Evolutionary conservation across 345 rosid genomes (phyloP), one percentile per base, ranked within the genome.

Genomic region (Euphorbia tirucalli): DNA sequence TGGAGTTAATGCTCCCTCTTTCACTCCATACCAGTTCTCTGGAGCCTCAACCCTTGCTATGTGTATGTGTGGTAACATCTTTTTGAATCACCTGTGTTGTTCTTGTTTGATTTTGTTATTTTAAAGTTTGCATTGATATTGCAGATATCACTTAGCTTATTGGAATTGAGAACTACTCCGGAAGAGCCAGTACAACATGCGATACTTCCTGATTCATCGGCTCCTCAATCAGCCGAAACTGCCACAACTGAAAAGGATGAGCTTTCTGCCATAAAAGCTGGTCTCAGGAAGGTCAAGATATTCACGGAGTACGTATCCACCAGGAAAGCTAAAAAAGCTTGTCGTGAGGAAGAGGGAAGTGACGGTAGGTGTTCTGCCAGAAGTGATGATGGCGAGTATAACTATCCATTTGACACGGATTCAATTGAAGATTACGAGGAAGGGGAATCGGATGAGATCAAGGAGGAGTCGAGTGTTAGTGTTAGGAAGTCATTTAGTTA

Each of bases 281-380:
- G 98, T 61, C 84, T 94, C 50, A 86, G 93, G 73, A 92, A 85
- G 85, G 95, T 94, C 48, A 94, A 92, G 76, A 81, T 89, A 6
- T 89, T 92, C 66, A 92, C 91, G 0, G 85, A 81, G 59, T 92
- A 88, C 71, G 93, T 94, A 67, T 88, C 96, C 19, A 80, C 69
- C 31, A 83, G 87, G 60, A 87, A 82, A 78, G 89, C 88, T 0
- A 88, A 87, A 61, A 88, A 90, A 71, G 88, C 87, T 22, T 86
- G 84, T 56, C 85, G 81, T 10, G 96, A 87, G 74, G 88, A 89
- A 78, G 96, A 86, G 22, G 82, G 82, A 50, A 86, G 92, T 48
- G 92, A 87, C 46, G 89, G 87, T 30, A 86, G 84, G 85, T 89
- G 85, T 72, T 90, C 89, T 2, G 84, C 81, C 46, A 81, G 91